Base-by-base conservation (phyloP, 495 filamentous ascomycete genomes). In the Aspergillus kassunensis region DNA sequence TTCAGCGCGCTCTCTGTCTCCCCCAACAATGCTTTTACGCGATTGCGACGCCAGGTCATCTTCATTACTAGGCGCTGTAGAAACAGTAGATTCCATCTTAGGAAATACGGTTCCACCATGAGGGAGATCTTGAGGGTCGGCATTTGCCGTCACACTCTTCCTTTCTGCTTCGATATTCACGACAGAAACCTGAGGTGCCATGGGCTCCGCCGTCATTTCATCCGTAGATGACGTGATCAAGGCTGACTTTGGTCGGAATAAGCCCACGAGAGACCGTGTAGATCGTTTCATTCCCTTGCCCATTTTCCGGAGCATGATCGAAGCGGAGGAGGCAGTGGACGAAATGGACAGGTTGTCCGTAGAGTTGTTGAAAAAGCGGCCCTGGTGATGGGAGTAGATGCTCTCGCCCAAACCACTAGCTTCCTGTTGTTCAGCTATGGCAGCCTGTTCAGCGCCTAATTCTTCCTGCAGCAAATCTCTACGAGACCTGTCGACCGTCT, bases 291-390 rank as follows among this genome's bases (percentile, higher is more conserved):
- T 87, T 18, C 95, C 91, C 53, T 89, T 88, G 59, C 93, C 95
- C 95, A 99, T 97, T 76, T 99, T 99, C 24, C 93, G 84, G 62
- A 99, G 91, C 93, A 99, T 99, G 56, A 99, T 86, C 30, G 95
- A 97, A 20, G 93, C 93, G 18, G 93, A 99, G 6, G 95, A 97
- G 24, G 93, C 93, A 15, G 93, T 97, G 11, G 95, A 97, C 4
- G 92, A 97, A 48, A 99, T 90, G 3, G 95, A 97, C 13, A 99
- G 67, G 54, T 97, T 96, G 71, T 99, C 93, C 7, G 91, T 97
- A 24, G 93, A 98, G 20, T 90, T 88, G 19, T 85, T 78, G 67
- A 97, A 97, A 53, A 92, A 80, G 54, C 85, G 83, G 15, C 85
- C 85, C 56, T 93, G 90, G 23, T 91, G 90, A 45, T 66, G 63